A percentile compares a stretch with the other conserved stretches of the same genome.
phyloP scores from a whole-genome alignment of 1,139 yeast genomes.

The Nakaseomyces nivariensis region DNA sequence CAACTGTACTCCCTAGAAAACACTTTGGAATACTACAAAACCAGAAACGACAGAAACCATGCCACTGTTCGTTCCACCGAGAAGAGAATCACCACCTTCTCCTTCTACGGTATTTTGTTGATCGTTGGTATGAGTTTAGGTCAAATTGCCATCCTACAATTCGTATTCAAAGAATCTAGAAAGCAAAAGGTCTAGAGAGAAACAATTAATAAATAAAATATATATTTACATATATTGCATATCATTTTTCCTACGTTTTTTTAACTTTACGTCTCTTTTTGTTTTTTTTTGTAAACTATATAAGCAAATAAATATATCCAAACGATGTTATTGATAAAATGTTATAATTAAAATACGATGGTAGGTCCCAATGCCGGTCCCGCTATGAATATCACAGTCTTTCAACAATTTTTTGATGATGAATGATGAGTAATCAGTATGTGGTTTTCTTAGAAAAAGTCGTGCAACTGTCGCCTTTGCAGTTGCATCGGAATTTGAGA shows the following conservation, averaged over 20 bases:
- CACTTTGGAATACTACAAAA: conserved; percentile 70
- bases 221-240: no score
- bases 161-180: conserved; percentile 78
- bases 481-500: background rate
- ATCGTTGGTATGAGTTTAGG: conserved; percentile 81
- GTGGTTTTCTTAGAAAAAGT: no score
- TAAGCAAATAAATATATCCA: no score
- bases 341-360: no score
- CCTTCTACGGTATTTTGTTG: conserved; percentile 67
- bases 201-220: no score
- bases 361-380: background rate
- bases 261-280: no score
- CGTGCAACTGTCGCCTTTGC: background rate
- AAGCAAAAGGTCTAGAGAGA: conserved; percentile 54
- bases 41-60: conserved; percentile 89
- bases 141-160: conserved; percentile 77
- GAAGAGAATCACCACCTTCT: conserved; percentile 75
- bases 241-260: background rate
- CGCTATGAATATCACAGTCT: background rate
- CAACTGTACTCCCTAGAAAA: conserved; percentile 58
- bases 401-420: no score
- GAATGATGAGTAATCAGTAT: background rate
- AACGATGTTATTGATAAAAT: no score
- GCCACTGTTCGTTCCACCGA: conserved; percentile 85
- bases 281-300: no score